Conservation (phyloP, 805 yeast species). For the Saccharomycopsis oosterbeekiorum region DNA sequence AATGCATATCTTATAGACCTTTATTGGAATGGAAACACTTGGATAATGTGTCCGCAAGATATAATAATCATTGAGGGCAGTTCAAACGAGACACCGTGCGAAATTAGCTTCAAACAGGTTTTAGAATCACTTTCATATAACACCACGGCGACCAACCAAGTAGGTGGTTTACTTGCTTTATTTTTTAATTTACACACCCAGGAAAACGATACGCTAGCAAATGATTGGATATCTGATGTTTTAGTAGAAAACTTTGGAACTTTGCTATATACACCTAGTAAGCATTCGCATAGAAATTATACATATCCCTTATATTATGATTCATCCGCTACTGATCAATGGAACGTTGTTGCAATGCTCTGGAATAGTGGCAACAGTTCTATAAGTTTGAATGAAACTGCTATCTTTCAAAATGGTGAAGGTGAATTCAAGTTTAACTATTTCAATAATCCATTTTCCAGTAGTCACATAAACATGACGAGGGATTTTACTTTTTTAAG, state of each 20-base stretch:
- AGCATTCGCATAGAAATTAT: background rate
- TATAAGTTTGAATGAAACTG: background rate
- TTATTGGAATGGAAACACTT: slow-evolving; percentile 39
- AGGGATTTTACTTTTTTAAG: background rate
- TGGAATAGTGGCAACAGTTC: background rate
- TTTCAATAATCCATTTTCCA: background rate
- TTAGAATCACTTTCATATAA: background rate
- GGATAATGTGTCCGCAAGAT: slow-evolving; percentile 47
- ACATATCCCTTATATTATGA: background rate
- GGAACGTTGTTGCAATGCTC: background rate
- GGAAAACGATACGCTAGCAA: background rate
- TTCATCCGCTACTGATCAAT: background rate
- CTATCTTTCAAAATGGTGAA: background rate
- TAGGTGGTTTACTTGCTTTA: background rate
- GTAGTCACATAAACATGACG: background rate
- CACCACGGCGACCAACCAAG: background rate
- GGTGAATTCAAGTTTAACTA: background rate
- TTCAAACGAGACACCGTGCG: background rate
- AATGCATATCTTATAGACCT: slow-evolving; percentile 33
- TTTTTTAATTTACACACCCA: background rate
- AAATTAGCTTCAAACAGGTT: background rate
- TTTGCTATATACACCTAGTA: background rate
- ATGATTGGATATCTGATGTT: background rate
- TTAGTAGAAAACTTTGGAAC: background rate
- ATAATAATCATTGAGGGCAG: background rate